Evolutionary conservation across 2,329 filamentous ascomycete species (phyloP).

Genomic region (Botrytis deweyae): DNA sequence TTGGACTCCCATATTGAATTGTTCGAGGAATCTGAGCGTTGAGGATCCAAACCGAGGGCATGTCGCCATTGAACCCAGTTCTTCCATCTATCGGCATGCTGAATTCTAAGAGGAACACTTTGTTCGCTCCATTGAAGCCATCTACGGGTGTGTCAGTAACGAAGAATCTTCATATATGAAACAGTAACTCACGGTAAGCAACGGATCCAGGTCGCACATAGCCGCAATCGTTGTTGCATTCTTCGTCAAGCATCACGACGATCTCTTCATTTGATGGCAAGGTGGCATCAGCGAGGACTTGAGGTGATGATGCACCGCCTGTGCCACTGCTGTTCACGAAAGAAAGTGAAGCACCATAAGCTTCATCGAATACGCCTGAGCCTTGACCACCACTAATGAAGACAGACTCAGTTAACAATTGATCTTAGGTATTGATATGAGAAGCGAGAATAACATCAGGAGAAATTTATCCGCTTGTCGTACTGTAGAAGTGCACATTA

Average conservation of each 20-base stretch:
- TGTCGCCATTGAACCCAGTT: slow-evolving; percentile 56
- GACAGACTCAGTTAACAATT: neutral
- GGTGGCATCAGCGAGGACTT: slow-evolving; percentile 50
- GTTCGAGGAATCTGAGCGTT: slow-evolving; percentile 72
- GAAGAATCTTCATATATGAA: neutral
- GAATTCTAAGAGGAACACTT: slow-evolving; percentile 73
- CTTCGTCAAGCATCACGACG: slow-evolving; percentile 50
- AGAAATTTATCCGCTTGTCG: too few relatives aligned
- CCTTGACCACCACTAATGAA: slow-evolving; percentile 47
- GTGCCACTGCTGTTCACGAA: slow-evolving; percentile 47
- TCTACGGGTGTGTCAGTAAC: slow-evolving; percentile 45
- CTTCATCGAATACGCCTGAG: slow-evolving; percentile 52
- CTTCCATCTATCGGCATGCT: slow-evolving; percentile 63
- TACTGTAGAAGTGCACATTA: neutral
- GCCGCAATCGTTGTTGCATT: slow-evolving; percentile 51
- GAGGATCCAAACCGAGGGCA: slow-evolving; percentile 74
- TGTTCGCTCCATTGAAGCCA: slow-evolving; percentile 68
- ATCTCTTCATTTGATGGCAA: slow-evolving; percentile 52
- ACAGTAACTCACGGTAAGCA: slow-evolving; percentile 47
- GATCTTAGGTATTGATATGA: neutral
- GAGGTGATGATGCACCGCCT: slow-evolving; percentile 47
- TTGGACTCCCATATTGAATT: slow-evolving; percentile 60
- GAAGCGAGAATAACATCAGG: neutral
- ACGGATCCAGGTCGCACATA: slow-evolving; percentile 49
- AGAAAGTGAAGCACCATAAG: slow-evolving; percentile 22